These are phyloP conservation scores for Flagelloscypha sp. DNA, from an alignment of 768 basidiomycete genomes.

Conservation along the genomic window DNA sequence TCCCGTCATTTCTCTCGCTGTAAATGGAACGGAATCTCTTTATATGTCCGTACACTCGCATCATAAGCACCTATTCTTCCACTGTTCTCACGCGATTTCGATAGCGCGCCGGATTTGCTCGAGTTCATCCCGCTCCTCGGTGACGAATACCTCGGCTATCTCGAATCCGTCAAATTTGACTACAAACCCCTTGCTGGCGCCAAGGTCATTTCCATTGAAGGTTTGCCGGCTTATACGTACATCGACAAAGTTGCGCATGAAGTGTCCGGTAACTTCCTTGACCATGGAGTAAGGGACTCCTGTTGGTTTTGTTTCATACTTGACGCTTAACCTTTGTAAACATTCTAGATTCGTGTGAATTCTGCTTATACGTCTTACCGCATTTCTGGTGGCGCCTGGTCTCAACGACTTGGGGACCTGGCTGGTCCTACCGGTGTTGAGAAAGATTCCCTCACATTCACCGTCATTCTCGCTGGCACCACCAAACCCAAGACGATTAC, in stretches of 20 bases:
- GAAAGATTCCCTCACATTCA: slow-evolving; percentile 38
- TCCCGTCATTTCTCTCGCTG: slow-evolving; percentile 43
- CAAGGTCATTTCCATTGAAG: slow-evolving; percentile 45
- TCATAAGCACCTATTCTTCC: no score
- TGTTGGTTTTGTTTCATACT: no score
- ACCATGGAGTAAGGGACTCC: slow-evolving; percentile 54
- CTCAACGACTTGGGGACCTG: slow-evolving; percentile 50
- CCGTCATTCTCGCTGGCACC: slow-evolving; percentile 36
- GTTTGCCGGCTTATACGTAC: slow-evolving; percentile 43
- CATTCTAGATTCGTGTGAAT: no score
- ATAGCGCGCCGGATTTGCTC: slow-evolving; percentile 46
- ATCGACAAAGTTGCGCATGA: slow-evolving; percentile 49
- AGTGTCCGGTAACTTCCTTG: slow-evolving; percentile 56
- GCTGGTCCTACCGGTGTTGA: slow-evolving; percentile 46
- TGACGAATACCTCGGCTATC: slow-evolving; percentile 34
- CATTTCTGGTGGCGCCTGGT: slow-evolving; percentile 35
- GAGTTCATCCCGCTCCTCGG: slow-evolving; percentile 42
- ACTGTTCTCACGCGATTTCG: slow-evolving; percentile 35
- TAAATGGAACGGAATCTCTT: slow-evolving; percentile 26
- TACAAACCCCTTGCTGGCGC: slow-evolving; percentile 57
- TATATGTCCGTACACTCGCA: no score
- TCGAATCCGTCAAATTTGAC: slow-evolving; percentile 42
- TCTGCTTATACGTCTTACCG: slow-evolving; percentile 54
- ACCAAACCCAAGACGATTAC: slow-evolving; percentile 39
- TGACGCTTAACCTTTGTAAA: no score